Conservation (phyloP, 495 filamentous ascomycete species). For the Cenococcum geophilum region DNA sequence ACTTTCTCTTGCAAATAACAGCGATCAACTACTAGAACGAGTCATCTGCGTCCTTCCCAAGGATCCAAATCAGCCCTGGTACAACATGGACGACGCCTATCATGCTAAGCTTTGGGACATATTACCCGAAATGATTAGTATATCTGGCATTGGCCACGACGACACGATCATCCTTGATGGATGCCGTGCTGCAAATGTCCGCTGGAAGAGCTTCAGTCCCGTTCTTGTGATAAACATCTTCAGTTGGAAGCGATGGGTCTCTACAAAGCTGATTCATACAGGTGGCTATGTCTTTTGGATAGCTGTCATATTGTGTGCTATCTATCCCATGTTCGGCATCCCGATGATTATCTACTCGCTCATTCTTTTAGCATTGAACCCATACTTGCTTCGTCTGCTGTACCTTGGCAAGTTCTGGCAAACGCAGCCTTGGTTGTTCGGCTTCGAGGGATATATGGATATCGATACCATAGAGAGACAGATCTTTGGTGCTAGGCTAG, state of each 20-base stretch:
- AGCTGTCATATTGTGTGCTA: no score
- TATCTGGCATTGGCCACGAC: conserved; percentile 39
- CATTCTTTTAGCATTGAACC: no score
- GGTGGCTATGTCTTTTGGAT: no score
- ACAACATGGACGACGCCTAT: conserved; percentile 36
- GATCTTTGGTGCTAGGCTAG: conserved; percentile 32
- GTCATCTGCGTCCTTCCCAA: conserved; percentile 40
- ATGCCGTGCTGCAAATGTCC: conserved; percentile 32
- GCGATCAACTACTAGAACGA: conserved; percentile 43
- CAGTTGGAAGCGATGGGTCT: no score
- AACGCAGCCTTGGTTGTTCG: conserved; percentile 38
- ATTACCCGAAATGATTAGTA: conserved; percentile 36
- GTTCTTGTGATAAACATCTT: conserved; percentile 17
- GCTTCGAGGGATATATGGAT: conserved; percentile 37
- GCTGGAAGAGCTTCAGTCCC: conserved; percentile 37
- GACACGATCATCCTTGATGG: conserved; percentile 43
- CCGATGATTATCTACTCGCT: no score
- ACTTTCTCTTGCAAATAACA: conserved; percentile 44
- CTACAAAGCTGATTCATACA: no score
- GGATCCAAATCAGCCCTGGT: conserved; percentile 29
- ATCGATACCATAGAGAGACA: conserved; percentile 32
- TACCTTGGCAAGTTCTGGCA: conserved; percentile 30
- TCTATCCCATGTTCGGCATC: no score
- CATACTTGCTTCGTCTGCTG: conserved; percentile 19
- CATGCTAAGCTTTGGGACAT: conserved; percentile 44